Percentiles rank a stretch among this genome's conserved stretches.
Evolutionary conservation across 163 green algal species (phyloP).

Genomic region (Chlorella variabilis): DNA sequence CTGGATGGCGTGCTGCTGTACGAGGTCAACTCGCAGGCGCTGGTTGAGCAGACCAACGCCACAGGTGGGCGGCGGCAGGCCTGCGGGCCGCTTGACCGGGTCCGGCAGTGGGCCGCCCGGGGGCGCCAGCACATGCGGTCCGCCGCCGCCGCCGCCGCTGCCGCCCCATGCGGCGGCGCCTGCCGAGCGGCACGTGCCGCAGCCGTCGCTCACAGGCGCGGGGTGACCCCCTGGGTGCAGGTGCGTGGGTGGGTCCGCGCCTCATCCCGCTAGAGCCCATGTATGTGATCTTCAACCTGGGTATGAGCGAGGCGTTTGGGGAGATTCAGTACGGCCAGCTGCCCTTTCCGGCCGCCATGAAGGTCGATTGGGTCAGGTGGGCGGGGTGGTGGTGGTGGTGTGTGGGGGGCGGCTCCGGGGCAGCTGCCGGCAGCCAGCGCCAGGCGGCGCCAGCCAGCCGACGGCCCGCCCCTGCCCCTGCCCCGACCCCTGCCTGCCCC

Average conservation of each 20-base stretch:
- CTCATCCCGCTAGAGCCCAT: conserved; percentile 44
- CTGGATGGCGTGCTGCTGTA: conserved; percentile 46
- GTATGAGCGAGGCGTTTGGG: conserved; percentile 46
- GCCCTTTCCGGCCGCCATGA: conserved; percentile 37
- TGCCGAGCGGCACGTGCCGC: too few relatives aligned
- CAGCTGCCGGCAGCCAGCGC: too few relatives aligned
- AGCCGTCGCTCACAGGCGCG: too few relatives aligned
- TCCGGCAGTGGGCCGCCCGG: neutral
- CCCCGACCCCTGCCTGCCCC: too few relatives aligned
- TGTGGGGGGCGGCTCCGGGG: neutral
- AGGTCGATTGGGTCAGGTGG: conserved; percentile 47
- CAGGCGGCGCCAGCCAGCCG: too few relatives aligned
- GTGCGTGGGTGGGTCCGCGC: conserved; percentile 7
- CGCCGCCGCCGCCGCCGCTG: too few relatives aligned
- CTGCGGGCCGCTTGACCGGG: neutral
- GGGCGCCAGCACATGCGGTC: neutral
- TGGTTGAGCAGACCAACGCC: conserved; percentile 32
- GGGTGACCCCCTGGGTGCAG: neutral
- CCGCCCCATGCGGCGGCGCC: too few relatives aligned
- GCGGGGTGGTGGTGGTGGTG: neutral
- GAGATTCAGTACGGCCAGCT: conserved; percentile 38
- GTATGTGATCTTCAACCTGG: conserved; percentile 54
- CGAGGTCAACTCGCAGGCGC: conserved; percentile 33
- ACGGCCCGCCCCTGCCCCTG: too few relatives aligned
- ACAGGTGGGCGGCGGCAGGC: neutral